Evolutionary conservation across 177 flowering plant species (phyloP).

Genomic region (Telopea speciosissima): DNA sequence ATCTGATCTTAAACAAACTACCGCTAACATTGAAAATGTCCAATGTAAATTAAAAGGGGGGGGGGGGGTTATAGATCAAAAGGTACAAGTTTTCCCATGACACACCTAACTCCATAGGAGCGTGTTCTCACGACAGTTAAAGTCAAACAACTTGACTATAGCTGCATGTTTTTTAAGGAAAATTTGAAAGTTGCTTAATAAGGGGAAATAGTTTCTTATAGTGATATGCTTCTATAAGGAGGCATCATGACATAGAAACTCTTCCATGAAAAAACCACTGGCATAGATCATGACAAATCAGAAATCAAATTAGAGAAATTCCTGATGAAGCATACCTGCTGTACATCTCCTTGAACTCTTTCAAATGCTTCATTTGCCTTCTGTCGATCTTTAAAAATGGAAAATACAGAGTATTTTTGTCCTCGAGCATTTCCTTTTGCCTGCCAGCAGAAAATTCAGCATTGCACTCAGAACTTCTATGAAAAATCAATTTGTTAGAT

Average conservation of each 20-base stretch:
- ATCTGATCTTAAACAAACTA: no score
- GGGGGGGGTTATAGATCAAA: no score
- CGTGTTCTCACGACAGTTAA: background rate
- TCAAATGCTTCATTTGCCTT: slow-evolving; percentile 57
- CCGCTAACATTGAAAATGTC: no score
- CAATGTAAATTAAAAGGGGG: background rate
- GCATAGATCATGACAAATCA: background rate
- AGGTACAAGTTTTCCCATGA: background rate
- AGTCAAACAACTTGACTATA: no score
- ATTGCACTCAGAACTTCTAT: background rate
- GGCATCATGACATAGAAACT: background rate
- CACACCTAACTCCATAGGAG: background rate
- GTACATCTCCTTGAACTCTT: slow-evolving; percentile 32
- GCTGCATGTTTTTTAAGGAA: background rate
- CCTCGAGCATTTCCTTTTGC: slow-evolving; percentile 27
- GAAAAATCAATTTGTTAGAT: background rate
- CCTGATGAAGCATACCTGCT: slow-evolving; percentile 32
- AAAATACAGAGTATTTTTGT: slow-evolving; percentile 39
- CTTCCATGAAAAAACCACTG: background rate
- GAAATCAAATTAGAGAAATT: background rate
- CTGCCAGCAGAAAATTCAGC: slow-evolving; percentile 36
- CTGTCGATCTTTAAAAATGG: slow-evolving; percentile 41
- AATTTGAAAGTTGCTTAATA: background rate
- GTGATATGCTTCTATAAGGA: background rate
- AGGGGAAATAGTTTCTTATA: background rate